Percentiles rank a stretch among this genome's conserved stretches.
These are phyloP conservation scores for Globisporangium paddicum DNA, from an alignment of 352 stramenopile species.

Conservation along the genomic window DNA sequence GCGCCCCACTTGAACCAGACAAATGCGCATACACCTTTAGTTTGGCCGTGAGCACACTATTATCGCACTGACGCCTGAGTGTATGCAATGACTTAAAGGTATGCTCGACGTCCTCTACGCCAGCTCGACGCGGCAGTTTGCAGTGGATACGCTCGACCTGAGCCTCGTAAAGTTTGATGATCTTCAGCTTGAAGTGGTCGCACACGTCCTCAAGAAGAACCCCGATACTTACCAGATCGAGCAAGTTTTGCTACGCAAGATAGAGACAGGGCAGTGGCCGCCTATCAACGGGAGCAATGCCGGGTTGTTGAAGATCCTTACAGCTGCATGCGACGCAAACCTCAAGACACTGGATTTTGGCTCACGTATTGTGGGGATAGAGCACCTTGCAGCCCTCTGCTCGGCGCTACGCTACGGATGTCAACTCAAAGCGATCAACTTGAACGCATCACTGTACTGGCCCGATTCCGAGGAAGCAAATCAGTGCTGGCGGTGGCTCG, in stretches of 20 bases:
- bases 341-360: background rate
- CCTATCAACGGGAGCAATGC: too few species aligned
- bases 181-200: background rate
- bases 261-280: too few species aligned
- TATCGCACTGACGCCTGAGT: background rate
- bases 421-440: background rate
- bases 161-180: background rate
- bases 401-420: background rate
- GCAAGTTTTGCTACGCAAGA: too few species aligned
- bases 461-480: background rate
- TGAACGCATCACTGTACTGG: background rate
- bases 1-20: background rate
- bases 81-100: background rate
- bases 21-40: background rate
- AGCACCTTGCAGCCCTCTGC: background rate
- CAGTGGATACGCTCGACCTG: background rate
- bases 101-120: slow-evolving; percentile 5
- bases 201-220: too few species aligned
- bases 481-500: background rate
- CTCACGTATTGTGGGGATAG: background rate
- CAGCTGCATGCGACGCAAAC: too few species aligned
- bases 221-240: too few species aligned
- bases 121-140: background rate
- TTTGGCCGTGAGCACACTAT: background rate
- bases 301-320: too few species aligned